Conservation (phyloP, 2,329 filamentous ascomycete genomes). For the Didymella segeticola region DNA sequence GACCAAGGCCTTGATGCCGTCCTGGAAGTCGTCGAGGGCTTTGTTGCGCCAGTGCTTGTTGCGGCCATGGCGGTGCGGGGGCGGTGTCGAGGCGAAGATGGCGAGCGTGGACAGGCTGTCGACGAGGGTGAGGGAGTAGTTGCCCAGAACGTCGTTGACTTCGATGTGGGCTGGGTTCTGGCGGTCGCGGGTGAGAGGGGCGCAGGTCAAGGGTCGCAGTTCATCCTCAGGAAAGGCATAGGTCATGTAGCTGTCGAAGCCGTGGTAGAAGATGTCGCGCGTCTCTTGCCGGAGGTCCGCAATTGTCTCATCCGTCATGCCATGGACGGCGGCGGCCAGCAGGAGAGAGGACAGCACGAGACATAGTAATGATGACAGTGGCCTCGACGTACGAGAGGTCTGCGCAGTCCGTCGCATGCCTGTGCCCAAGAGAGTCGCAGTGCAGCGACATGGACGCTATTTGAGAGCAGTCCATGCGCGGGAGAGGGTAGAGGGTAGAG, state of each 20-base stretch:
- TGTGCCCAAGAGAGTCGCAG: conserved; percentile 43
- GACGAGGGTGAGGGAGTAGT: conserved; percentile 94
- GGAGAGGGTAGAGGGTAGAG: neutral
- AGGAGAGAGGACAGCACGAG: conserved; percentile 37
- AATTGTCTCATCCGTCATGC: conserved; percentile 56
- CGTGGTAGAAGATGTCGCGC: conserved; percentile 89
- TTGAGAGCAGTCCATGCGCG: no score
- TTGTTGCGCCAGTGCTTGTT: conserved; percentile 48
- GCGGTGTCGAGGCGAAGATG: conserved; percentile 80
- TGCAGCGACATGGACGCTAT: conserved; percentile 41
- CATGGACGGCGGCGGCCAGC: conserved; percentile 44
- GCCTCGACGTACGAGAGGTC: conserved; percentile 6
- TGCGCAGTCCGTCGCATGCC: conserved; percentile 46
- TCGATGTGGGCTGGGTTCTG: conserved; percentile 81
- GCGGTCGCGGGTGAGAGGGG: conserved; percentile 82
- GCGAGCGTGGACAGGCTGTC: conserved; percentile 94
- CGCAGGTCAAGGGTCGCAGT: conserved; percentile 85
- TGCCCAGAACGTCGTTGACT: conserved; percentile 93
- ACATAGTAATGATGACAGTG: conserved; percentile 30
- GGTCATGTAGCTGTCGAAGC: conserved; percentile 92
- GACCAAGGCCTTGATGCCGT: conserved; percentile 77
- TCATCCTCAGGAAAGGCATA: conserved; percentile 96
- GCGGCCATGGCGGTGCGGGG: conserved; percentile 57
- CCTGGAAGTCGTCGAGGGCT: conserved; percentile 70
- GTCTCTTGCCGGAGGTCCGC: conserved; percentile 55